Evolutionary conservation across 1,139 yeast genomes (phyloP).

Genomic region (Hansenula sp.): DNA sequence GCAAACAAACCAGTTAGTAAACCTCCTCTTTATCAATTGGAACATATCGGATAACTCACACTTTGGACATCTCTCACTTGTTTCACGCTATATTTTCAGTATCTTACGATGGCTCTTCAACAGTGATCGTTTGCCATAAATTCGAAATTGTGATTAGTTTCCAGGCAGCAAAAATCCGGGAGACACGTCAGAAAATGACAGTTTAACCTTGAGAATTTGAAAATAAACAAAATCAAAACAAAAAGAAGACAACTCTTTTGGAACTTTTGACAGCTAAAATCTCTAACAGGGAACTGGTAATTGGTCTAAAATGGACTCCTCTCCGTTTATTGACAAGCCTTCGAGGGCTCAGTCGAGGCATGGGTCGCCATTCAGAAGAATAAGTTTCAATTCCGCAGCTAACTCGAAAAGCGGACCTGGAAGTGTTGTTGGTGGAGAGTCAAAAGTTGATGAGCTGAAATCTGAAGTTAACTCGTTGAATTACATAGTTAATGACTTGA

Average conservation of each 20-base stretch:
- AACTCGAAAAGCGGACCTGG: neutral
- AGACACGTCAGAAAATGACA: no score
- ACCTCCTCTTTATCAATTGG: no score
- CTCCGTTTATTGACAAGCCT: slow-evolving; percentile 45
- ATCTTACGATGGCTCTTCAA: no score
- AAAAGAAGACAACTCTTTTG: slow-evolving; percentile 4
- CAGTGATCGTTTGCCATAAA: no score
- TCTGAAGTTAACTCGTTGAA: neutral
- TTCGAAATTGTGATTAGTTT: no score
- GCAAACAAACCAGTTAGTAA: no score
- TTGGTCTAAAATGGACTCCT: slow-evolving; percentile 31
- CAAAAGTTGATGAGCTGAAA: slow-evolving; percentile 7
- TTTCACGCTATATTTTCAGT: no score
- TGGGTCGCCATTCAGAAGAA: neutral
- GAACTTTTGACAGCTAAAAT: no score
- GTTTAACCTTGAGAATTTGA: no score
- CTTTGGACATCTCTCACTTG: slow-evolving; percentile 33
- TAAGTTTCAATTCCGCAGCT: neutral
- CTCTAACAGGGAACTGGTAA: no score
- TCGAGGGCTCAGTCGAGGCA: neutral
- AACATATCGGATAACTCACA: no score
- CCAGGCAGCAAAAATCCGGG: no score
- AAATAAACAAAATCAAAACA: neutral
- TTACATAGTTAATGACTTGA: slow-evolving; percentile 10
- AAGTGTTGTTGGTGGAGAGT: neutral